These are phyloP conservation scores for Phytophthora sp. DNA, from an alignment of 352 stramenopile genomes.

Conservation along the genomic window DNA sequence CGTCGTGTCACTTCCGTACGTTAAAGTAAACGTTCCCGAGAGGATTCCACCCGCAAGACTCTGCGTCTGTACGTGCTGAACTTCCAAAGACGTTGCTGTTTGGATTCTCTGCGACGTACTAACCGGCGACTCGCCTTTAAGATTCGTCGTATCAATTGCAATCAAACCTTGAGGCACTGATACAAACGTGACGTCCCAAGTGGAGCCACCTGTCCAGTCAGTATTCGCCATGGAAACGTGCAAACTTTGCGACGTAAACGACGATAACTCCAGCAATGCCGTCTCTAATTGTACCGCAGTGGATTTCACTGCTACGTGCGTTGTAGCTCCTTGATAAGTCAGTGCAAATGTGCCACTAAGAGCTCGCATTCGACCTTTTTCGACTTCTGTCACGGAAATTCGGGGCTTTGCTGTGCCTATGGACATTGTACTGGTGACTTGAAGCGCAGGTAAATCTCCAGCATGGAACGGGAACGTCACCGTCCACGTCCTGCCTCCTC, in stretches of 20 bases:
- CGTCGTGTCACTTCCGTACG: conserved; percentile 7
- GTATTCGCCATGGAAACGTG: neutral
- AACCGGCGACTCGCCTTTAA: neutral
- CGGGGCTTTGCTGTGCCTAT: neutral
- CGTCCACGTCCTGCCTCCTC: conserved; percentile 39
- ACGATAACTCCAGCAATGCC: neutral
- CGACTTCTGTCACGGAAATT: neutral
- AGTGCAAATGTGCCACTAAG: neutral
- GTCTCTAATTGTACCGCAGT: neutral
- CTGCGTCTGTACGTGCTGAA: conserved; percentile 4
- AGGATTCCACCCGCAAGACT: conserved; percentile 16
- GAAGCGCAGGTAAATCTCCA: conserved; percentile 27
- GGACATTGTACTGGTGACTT: conserved; percentile 10
- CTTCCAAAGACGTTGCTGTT: neutral
- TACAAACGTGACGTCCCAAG: conserved; percentile 1
- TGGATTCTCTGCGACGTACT: neutral
- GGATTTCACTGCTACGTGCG: neutral
- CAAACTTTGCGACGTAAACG: neutral
- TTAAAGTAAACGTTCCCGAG: conserved; percentile 13
- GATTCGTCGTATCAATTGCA: neutral
- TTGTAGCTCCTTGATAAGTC: neutral
- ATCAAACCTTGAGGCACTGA: neutral
- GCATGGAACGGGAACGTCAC: conserved; percentile 44
- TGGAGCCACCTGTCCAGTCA: neutral
- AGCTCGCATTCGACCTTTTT: neutral